Conservation (phyloP, 352 stramenopile species). For the Pythium pectinolyticum region DNA sequence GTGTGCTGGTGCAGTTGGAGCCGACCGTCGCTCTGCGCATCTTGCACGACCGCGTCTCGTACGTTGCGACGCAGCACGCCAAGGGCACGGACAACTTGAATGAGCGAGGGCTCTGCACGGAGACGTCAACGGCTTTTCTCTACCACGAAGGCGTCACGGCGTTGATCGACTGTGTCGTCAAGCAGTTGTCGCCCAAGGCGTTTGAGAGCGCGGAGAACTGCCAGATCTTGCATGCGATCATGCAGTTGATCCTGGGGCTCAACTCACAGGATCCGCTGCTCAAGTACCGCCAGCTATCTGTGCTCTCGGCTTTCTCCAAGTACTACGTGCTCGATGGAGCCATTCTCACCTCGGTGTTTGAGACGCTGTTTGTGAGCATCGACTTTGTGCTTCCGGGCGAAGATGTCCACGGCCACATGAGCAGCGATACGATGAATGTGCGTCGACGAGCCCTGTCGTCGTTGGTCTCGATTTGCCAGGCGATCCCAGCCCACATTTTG, state of each 20-base stretch:
- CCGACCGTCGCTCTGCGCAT: slow-evolving; percentile 49
- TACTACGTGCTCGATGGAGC: slow-evolving; percentile 66
- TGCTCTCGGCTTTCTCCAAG: slow-evolving; percentile 70
- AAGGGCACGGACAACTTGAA: slow-evolving; percentile 54
- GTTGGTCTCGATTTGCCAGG: slow-evolving; percentile 76
- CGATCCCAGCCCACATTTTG: slow-evolving; percentile 71
- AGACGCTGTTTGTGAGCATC: slow-evolving; percentile 74
- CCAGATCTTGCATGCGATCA: slow-evolving; percentile 42
- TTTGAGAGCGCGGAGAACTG: slow-evolving; percentile 46
- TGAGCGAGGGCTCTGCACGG: slow-evolving; percentile 49
- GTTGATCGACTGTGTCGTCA: slow-evolving; percentile 73
- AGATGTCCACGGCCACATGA: slow-evolving; percentile 64
- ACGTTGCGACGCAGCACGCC: slow-evolving; percentile 52
- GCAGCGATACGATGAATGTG: slow-evolving; percentile 69
- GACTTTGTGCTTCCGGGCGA: slow-evolving; percentile 70
- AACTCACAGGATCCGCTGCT: slow-evolving; percentile 59
- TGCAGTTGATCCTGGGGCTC: slow-evolving; percentile 60
- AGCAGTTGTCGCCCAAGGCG: slow-evolving; percentile 53
- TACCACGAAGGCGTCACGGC: slow-evolving; percentile 79
- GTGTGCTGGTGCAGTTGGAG: slow-evolving; percentile 60
- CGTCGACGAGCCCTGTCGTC: slow-evolving; percentile 64
- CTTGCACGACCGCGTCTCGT: slow-evolving; percentile 55
- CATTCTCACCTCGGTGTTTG: slow-evolving; percentile 68
- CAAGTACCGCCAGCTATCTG: slow-evolving; percentile 73
- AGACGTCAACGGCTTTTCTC: slow-evolving; percentile 61